Evolutionary conservation across 1,139 yeast species (phyloP), one percentile per base, ranked within the genome.

Genomic region (Blastobotrys buckinghamii): DNA sequence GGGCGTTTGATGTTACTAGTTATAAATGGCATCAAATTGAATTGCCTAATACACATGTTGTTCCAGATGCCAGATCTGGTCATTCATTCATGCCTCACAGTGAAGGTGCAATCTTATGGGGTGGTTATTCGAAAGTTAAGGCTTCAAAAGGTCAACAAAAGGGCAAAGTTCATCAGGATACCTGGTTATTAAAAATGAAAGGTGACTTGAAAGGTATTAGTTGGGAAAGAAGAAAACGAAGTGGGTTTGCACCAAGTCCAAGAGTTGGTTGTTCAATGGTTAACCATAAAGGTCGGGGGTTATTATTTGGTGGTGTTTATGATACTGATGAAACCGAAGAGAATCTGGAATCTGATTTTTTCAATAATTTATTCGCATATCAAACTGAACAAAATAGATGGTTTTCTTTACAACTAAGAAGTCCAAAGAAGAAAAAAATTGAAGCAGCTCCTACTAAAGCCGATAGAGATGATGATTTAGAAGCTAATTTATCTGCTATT

Each of bases 251-350:
- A 48, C 96, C 96, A 3, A 78, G 89, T 4, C 86, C 97, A 20
- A 78, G 98, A 60, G 97, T 87, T n/a, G 98, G 98, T 0, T 86
- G 96, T 62, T 83, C 95, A 3, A 79, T 92, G 80, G 90, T 81
- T 2, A 76, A 77, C 60, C 97, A 92, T 67, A 86, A 89, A 59
- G 95, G 94, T 53, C 80, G 97, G 72, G 97, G 97, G 51, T 78
- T 92, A 15, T 63, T 90, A 63, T 92, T 90, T 70, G 98, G 97
- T 38, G 98, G 98, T 55, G 98, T 92, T 13, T 90, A 79, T 62
- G 98, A 92, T 67, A 85, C 78, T 53, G 96, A 89, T 57, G 98
- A 92, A 66, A 90, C 96, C 33, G 97, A 92, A 65, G 98, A 92
- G 65, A 79, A 85, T 47, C 71, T 92, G 55, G 94, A 85, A 42